phyloP scores from a whole-genome alignment of 495 filamentous ascomycete genomes.

The Aspergillus leporis region DNA sequence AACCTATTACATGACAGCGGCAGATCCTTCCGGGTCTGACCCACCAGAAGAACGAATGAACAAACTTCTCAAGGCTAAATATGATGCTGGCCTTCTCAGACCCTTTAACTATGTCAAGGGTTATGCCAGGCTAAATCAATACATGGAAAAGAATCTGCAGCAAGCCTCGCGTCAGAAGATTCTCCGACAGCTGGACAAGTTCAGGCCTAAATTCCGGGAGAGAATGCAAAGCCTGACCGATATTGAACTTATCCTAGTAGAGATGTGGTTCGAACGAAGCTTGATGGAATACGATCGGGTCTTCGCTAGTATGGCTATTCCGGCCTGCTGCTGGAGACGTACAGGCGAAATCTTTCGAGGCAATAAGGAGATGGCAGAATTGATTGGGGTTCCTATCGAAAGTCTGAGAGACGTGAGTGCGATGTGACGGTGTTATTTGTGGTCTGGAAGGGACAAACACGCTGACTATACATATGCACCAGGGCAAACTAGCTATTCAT shows the following conservation, averaged over 20 bases:
- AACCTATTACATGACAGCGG: slow-evolving; percentile 92
- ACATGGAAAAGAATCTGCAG: slow-evolving; percentile 86
- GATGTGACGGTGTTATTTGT: not conserved
- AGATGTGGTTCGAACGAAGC: slow-evolving; percentile 97
- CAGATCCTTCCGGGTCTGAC: slow-evolving; percentile 89
- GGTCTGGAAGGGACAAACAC: not conserved
- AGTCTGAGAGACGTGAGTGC: slow-evolving; percentile 80
- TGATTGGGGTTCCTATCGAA: slow-evolving; percentile 92
- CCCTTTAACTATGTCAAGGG: slow-evolving; percentile 99
- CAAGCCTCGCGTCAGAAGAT: slow-evolving; percentile 81
- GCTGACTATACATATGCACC: slow-evolving; percentile 4
- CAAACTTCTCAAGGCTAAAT: slow-evolving; percentile 90
- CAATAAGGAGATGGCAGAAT: slow-evolving; percentile 97
- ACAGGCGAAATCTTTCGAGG: slow-evolving; percentile 97
- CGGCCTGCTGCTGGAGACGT: slow-evolving; percentile 94
- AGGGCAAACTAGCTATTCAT: slow-evolving; percentile 95
- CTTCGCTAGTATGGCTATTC: slow-evolving; percentile 98
- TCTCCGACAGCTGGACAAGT: slow-evolving; percentile 82
- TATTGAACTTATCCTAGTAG: slow-evolving; percentile 87
- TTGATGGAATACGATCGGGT: slow-evolving; percentile 97
- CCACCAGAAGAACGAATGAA: slow-evolving; percentile 94
- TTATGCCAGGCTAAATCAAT: slow-evolving; percentile 81
- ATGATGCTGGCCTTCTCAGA: slow-evolving; percentile 88
- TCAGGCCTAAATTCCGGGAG: slow-evolving; percentile 93
- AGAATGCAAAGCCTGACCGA: slow-evolving; percentile 89